These are phyloP conservation scores for Fusarium pseudoanthophilum DNA, from an alignment of 2,329 filamentous ascomycete species.

Conservation along the genomic window DNA sequence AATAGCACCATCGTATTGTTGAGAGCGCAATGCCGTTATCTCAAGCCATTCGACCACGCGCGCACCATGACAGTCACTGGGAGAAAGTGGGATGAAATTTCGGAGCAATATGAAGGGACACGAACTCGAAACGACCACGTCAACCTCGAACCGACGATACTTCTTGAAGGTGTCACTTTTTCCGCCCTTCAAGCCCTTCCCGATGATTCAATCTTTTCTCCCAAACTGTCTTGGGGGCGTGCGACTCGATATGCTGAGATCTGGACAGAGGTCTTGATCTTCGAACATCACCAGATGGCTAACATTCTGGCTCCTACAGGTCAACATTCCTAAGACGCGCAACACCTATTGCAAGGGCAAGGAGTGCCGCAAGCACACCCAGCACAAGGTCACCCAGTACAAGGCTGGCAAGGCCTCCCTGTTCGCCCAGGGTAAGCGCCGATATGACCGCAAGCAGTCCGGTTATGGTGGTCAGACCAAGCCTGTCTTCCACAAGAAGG, in stretches of 20 bases:
- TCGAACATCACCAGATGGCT: conserved; percentile 39
- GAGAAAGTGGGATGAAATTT: conserved; percentile 45
- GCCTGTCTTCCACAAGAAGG: conserved; percentile 99
- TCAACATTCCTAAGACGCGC: conserved; percentile 98
- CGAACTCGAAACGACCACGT: conserved; percentile 34
- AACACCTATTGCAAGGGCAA: conserved; percentile 98
- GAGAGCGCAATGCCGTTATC: conserved; percentile 12
- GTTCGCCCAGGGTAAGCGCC: conserved; percentile 98
- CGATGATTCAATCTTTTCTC: conserved; percentile 12
- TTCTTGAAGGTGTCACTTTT: background rate
- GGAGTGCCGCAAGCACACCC: conserved; percentile 91
- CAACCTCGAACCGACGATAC: conserved; percentile 33
- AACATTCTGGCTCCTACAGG: conserved; percentile 63
- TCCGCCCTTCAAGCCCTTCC: background rate
- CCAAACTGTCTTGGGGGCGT: conserved; percentile 39
- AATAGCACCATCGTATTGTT: conserved; percentile 13
- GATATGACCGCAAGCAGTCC: conserved; percentile 99
- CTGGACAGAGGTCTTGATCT: conserved; percentile 18
- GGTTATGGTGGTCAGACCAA: conserved; percentile 99
- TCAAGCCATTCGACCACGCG: conserved; percentile 41
- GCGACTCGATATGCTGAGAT: conserved; percentile 14
- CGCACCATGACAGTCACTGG: conserved; percentile 48
- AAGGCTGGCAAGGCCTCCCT: conserved; percentile 96
- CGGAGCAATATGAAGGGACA: conserved; percentile 30
- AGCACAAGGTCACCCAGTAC: conserved; percentile 96